phyloP scores from a whole-genome alignment of 139 green algal genomes.

The Microglena sp. region DNA sequence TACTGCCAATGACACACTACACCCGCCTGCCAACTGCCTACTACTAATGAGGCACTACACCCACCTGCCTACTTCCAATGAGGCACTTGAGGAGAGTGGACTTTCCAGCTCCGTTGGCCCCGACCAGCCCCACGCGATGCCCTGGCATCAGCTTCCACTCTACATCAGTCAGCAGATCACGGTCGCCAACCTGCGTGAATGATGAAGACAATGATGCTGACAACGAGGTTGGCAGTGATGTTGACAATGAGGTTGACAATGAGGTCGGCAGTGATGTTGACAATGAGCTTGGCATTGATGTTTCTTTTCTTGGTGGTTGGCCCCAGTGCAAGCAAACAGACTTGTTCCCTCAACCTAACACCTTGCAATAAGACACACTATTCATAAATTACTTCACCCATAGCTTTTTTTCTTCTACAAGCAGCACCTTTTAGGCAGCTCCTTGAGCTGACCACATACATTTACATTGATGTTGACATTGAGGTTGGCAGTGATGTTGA shows the following conservation, averaged over 20 bases:
- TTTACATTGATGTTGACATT: no score
- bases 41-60: no score
- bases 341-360: no score
- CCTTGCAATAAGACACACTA: no score
- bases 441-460: neutral
- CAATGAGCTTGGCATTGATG: neutral
- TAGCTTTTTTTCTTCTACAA: no score
- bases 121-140: slow-evolving; percentile 44
- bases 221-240: neutral
- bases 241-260: no score
- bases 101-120: slow-evolving; percentile 58
- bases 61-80: slow-evolving; percentile 14
- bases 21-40: no score
- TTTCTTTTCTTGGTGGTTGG: no score
- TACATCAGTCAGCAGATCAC: slow-evolving; percentile 39
- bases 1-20: no score
- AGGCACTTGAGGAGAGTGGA: slow-evolving; percentile 46
- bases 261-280: neutral
- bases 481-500: no score
- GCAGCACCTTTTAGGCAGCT: neutral
- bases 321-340: no score
- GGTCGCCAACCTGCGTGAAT: slow-evolving; percentile 27
- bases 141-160: slow-evolving; percentile 41
- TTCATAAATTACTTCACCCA: no score
- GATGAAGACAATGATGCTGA: neutral